Percentiles rank a stretch among this genome's conserved stretches.
Conservation (phyloP, 257 asterid genomes). For the Fraxinus pennsylvanica region DNA sequence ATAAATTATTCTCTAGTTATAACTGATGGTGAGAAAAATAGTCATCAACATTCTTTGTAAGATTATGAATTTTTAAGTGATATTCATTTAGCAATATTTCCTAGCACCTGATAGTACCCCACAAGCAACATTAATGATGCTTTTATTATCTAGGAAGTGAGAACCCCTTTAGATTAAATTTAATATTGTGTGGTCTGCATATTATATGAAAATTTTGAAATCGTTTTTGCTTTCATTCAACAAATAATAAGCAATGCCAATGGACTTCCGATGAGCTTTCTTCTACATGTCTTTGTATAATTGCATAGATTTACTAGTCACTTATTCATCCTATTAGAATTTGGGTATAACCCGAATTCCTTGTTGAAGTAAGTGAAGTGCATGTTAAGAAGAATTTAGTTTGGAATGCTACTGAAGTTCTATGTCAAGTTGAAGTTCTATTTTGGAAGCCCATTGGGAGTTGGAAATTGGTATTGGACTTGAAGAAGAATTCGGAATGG, state of each 20-base stretch:
- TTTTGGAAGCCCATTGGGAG: no score
- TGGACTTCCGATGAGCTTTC: not conserved
- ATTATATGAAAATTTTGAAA: not conserved
- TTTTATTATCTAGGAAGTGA: not conserved
- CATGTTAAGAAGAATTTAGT: no score
- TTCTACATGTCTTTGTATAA: not conserved
- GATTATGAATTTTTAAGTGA: not conserved
- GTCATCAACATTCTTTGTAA: not conserved
- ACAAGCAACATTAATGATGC: not conserved
- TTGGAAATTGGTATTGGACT: no score
- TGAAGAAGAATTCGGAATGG: no score
- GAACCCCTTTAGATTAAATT: not conserved
- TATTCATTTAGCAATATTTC: not conserved
- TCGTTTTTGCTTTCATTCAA: not conserved
- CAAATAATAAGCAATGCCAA: not conserved
- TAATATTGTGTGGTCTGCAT: no score
- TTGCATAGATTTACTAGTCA: not conserved
- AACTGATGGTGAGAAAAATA: not conserved
- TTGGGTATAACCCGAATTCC: no score
- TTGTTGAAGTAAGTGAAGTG: no score
- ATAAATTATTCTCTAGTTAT: not conserved
- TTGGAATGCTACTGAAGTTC: no score
- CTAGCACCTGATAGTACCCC: not conserved
- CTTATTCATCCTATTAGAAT: not conserved
- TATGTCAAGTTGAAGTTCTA: no score